Conservation (phyloP, 148 eudicot species). For the Gaultheria prostrata region DNA sequence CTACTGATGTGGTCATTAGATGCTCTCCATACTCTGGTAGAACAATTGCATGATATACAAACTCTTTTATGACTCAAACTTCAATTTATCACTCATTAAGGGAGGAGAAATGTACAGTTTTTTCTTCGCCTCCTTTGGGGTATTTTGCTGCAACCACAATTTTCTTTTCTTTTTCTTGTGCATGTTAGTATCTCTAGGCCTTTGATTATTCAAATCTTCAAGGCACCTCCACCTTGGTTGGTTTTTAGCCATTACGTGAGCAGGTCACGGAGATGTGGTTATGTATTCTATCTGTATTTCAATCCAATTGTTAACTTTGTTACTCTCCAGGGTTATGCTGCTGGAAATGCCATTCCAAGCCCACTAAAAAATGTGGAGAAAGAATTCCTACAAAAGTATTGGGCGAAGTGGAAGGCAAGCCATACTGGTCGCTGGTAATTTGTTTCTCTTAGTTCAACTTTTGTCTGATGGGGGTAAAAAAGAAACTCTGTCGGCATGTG, state of each 20-base stretch:
- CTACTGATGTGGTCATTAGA: background rate
- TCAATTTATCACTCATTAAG: background rate
- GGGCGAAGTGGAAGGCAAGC: conserved; percentile 95
- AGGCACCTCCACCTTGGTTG: background rate
- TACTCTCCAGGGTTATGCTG: conserved; percentile 80
- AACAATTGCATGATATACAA: background rate
- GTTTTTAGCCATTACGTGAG: background rate
- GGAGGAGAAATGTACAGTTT: background rate
- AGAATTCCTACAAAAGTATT: conserved; percentile 78
- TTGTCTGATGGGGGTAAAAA: background rate
- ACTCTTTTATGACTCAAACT: background rate
- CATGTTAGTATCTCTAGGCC: background rate
- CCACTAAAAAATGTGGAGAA: conserved; percentile 91
- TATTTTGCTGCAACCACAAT: background rate
- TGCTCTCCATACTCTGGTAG: background rate
- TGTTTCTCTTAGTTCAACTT: background rate
- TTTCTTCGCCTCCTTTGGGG: background rate
- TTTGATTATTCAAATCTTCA: background rate
- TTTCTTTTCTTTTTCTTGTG: background rate
- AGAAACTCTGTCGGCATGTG: background rate
- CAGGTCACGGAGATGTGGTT: background rate
- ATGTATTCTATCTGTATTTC: background rate
- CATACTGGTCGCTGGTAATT: conserved; percentile 87
- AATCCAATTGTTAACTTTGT: background rate
- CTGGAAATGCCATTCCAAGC: conserved; percentile 86